These are phyloP conservation scores for Diospyros lotus DNA, from an alignment of 148 eudicot genomes.

Conservation along the genomic window DNA sequence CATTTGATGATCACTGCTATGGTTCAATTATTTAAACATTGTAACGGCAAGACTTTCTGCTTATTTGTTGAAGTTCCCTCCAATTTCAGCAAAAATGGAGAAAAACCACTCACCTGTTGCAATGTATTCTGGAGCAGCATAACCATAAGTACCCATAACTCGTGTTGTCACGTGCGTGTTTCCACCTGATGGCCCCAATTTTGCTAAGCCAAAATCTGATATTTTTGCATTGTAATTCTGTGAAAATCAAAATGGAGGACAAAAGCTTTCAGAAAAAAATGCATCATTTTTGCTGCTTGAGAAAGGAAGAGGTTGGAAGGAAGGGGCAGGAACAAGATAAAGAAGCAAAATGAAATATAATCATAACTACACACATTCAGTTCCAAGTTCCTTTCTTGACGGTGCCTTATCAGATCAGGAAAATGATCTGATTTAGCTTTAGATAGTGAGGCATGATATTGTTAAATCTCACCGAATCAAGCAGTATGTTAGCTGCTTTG, in stretches of 20 bases:
- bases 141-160: constrained; percentile 35
- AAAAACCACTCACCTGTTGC: constrained; percentile 41
- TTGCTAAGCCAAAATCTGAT: constrained; percentile 18
- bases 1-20: not conserved
- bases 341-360: not conserved
- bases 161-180: constrained; percentile 12
- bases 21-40: not conserved
- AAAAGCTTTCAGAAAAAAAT: not conserved
- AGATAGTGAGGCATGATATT: not conserved
- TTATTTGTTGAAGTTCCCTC: not conserved
- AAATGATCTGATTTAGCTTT: not conserved
- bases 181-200: constrained; percentile 16
- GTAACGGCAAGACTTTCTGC: not conserved
- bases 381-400: not conserved
- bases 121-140: constrained; percentile 66
- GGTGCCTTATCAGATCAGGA: not conserved
- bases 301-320: not conserved
- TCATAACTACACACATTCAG: no score
- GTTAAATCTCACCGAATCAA: constrained; percentile 42
- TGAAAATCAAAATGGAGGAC: not conserved
- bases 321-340: not conserved
- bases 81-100: not conserved
- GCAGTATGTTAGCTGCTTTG: constrained; percentile 63
- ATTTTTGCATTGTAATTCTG: constrained; percentile 51
- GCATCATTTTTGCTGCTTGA: no score